phyloP scores from a whole-genome alignment of 2,329 filamentous ascomycete species.

The Bisporella sp. region DNA sequence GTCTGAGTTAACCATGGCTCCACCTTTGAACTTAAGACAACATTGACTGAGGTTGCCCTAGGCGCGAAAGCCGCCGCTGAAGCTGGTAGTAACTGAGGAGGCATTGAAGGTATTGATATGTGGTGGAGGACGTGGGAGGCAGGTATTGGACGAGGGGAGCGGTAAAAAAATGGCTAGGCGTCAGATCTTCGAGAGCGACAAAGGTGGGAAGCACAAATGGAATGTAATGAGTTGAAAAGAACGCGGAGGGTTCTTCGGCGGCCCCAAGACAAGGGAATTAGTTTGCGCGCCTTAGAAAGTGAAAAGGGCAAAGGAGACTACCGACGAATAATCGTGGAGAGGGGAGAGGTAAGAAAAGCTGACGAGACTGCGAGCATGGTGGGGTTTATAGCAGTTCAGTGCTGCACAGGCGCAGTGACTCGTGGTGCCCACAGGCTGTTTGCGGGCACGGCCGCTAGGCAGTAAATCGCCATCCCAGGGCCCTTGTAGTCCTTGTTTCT shows the following conservation, averaged over 20 bases:
- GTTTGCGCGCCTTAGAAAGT: slow-evolving; percentile 41
- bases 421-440: too few relatives aligned
- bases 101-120: slow-evolving; percentile 49
- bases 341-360: slow-evolving; percentile 19
- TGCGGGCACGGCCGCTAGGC: slow-evolving; percentile 5
- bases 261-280: slow-evolving; percentile 50
- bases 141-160: slow-evolving; percentile 10
- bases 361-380: slow-evolving; percentile 2
- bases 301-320: slow-evolving; percentile 4
- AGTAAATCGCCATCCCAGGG: slow-evolving; percentile 1
- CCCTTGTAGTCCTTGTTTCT: background rate
- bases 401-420: background rate
- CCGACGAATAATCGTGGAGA: slow-evolving; percentile 13
- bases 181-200: background rate
- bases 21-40: slow-evolving; percentile 85
- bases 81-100: slow-evolving; percentile 85
- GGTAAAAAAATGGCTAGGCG: slow-evolving; percentile 12
- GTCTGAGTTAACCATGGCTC: slow-evolving; percentile 97
- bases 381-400: slow-evolving; percentile 7
- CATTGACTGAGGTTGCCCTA: slow-evolving; percentile 81
- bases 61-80: slow-evolving; percentile 96
- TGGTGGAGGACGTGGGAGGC: slow-evolving; percentile 5
- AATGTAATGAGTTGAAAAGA: slow-evolving; percentile 28
- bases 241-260: slow-evolving; percentile 30
- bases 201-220: slow-evolving; percentile 20